A percentile compares a stretch with the other conserved stretches of the same genome.
phyloP scores from a whole-genome alignment of 495 filamentous ascomycete genomes.

The Penicillium robsamsonii region DNA sequence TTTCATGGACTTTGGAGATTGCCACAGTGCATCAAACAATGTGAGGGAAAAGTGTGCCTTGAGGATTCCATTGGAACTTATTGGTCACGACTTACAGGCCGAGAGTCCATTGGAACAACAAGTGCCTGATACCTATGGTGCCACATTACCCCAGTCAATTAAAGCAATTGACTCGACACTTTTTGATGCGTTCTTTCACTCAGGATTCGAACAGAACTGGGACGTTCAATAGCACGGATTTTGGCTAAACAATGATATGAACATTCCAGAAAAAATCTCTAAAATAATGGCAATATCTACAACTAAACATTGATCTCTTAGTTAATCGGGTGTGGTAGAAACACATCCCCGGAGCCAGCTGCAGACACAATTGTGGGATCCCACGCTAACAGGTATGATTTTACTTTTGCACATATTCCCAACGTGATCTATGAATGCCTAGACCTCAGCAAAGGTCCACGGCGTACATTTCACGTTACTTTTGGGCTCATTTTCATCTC shows the following conservation, averaged over 20 bases:
- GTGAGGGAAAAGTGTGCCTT: background rate
- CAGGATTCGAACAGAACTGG: slow-evolving; percentile 2
- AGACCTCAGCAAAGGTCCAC: background rate
- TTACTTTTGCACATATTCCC: background rate
- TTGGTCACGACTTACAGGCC: background rate
- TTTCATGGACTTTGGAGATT: background rate
- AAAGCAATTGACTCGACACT: background rate
- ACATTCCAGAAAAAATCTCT: background rate
- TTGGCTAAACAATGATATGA: background rate
- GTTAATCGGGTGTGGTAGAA: background rate
- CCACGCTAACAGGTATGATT: background rate
- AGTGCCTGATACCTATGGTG: background rate
- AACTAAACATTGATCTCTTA: background rate
- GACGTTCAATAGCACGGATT: background rate
- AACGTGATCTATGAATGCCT: background rate
- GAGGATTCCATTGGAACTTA: background rate
- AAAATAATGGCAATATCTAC: background rate
- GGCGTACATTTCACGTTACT: background rate
- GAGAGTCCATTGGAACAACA: background rate
- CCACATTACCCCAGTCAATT: background rate
- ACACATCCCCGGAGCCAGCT: background rate
- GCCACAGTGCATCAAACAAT: background rate
- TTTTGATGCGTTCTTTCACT: background rate
- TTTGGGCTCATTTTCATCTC: background rate
- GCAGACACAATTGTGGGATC: background rate